Evolutionary conservation across 2,329 filamentous ascomycete genomes (phyloP).

Genomic region (Teratosphaeriaceae sp.): DNA sequence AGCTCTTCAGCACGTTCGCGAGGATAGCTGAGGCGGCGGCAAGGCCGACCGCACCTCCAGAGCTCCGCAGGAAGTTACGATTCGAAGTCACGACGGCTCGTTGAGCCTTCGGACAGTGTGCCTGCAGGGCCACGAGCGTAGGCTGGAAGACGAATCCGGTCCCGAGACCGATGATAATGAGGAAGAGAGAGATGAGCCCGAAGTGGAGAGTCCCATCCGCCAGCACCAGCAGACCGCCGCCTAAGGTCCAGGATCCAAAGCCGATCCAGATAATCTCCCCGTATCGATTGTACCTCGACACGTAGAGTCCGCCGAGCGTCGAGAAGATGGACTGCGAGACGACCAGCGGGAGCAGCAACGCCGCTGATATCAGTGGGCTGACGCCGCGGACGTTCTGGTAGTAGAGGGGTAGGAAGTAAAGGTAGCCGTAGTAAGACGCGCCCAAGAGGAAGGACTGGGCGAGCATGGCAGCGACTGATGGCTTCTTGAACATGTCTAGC

Average conservation of each 20-base stretch:
- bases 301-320: constrained; percentile 50
- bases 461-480: constrained; percentile 49
- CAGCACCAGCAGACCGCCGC: constrained; percentile 46
- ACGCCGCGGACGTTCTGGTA: constrained; percentile 51
- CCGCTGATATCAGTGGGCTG: constrained; percentile 44
- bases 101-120: constrained; percentile 49
- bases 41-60: constrained; percentile 53
- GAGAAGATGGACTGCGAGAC: constrained; percentile 42
- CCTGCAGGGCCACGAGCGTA: constrained; percentile 45
- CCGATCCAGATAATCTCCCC: constrained; percentile 52
- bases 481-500: constrained; percentile 50
- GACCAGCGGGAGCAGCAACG: constrained; percentile 46
- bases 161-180: constrained; percentile 47
- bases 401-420: constrained; percentile 58
- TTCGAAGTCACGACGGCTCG: constrained; percentile 57
- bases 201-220: constrained; percentile 41
- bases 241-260: constrained; percentile 44
- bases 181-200: constrained; percentile 45
- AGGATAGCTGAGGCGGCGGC: constrained; percentile 51
- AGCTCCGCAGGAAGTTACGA: constrained; percentile 55
- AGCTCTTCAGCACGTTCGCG: constrained; percentile 24
- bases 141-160: constrained; percentile 50
- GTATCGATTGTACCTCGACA: constrained; percentile 51
- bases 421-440: constrained; percentile 50
- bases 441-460: constrained; percentile 55